A percentile compares a stretch with the other conserved stretches of the same genome.
These are phyloP conservation scores for Celoporthe dispersa DNA, from an alignment of 2,329 filamentous ascomycete species.

Conservation along the genomic window DNA sequence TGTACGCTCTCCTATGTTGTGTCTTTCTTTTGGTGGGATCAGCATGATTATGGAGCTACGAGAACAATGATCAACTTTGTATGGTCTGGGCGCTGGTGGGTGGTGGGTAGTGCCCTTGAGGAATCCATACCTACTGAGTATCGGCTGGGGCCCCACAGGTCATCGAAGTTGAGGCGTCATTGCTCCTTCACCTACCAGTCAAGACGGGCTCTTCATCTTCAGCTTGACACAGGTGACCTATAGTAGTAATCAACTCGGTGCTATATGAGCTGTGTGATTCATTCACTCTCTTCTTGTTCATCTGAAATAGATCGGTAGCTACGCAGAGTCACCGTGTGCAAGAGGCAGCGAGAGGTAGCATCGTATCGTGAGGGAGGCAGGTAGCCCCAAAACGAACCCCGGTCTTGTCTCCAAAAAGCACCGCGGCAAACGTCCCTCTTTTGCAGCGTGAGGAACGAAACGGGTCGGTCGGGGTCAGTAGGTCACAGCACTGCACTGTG, in stretches of 20 bases:
- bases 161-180: not conserved
- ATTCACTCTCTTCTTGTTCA: not conserved
- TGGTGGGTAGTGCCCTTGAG: not conserved
- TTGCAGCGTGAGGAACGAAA: slow-evolving; percentile 2
- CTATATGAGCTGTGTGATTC: not conserved
- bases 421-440: slow-evolving; percentile 1
- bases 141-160: not conserved
- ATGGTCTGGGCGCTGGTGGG: not conserved
- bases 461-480: slow-evolving; percentile 1
- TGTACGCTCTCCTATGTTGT: not conserved
- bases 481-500: slow-evolving; percentile 10
- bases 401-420: not conserved
- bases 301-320: not conserved
- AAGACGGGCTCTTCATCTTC: not conserved
- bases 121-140: not conserved
- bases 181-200: not conserved
- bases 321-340: not conserved
- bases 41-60: not conserved
- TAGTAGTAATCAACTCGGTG: not conserved
- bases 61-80: not conserved
- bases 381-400: not conserved
- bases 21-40: not conserved
- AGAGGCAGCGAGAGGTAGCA: slow-evolving; percentile 3
- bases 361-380: not conserved
- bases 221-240: not conserved